phyloP scores from a whole-genome alignment of 1,139 yeast species.

The Suhomyces guaymorum region DNA sequence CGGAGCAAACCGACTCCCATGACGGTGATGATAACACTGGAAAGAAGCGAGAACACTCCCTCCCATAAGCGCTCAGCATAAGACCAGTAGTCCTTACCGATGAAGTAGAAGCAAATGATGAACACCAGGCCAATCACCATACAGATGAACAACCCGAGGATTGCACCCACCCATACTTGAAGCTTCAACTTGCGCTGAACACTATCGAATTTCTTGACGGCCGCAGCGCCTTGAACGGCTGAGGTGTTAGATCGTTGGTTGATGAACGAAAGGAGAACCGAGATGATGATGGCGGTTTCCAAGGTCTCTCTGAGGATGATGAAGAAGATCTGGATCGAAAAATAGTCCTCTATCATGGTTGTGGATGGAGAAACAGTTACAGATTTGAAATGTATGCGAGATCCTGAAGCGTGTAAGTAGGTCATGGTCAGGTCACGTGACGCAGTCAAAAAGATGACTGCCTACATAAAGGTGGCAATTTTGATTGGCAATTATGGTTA shows the following conservation, averaged over 20 bases:
- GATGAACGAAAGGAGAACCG: slow-evolving; percentile 79
- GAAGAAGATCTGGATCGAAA: slow-evolving; percentile 79
- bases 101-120: slow-evolving; percentile 70
- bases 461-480: no score
- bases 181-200: slow-evolving; percentile 40
- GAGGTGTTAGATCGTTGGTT: slow-evolving; percentile 48
- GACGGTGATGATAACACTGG: slow-evolving; percentile 76
- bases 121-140: slow-evolving; percentile 72
- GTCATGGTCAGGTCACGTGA: no score
- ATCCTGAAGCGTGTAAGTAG: no score
- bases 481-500: no score
- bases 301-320: slow-evolving; percentile 83
- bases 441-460: slow-evolving; percentile 1
- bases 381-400: background rate
- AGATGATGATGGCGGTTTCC: slow-evolving; percentile 84
- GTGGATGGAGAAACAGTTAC: slow-evolving; percentile 8
- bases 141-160: slow-evolving; percentile 72
- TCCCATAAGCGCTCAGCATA: slow-evolving; percentile 89
- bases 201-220: slow-evolving; percentile 8
- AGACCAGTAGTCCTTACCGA: slow-evolving; percentile 82
- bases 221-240: slow-evolving; percentile 23
- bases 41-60: slow-evolving; percentile 79
- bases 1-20: slow-evolving; percentile 90
- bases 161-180: slow-evolving; percentile 88
- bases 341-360: slow-evolving; percentile 48